phyloP scores from a whole-genome alignment of 352 stramenopile genomes.

The Blastocystis sp. region DNA sequence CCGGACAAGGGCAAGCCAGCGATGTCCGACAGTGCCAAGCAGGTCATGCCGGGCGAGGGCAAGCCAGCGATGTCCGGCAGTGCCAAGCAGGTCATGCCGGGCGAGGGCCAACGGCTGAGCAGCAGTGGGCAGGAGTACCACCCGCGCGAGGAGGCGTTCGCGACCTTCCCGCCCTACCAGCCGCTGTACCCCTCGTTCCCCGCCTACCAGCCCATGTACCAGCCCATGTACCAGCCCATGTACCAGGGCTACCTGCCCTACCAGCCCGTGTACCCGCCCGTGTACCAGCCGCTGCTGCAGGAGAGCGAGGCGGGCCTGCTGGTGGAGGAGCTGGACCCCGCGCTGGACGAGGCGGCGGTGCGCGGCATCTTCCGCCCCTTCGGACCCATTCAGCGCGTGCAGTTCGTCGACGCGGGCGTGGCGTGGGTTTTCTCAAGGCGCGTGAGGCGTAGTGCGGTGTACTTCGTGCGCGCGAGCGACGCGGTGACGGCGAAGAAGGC shows the following conservation, averaged over 20 bases:
- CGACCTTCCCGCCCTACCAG: not conserved
- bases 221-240: not conserved
- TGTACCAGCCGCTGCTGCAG: not conserved
- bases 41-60: too few relatives aligned
- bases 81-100: too few relatives aligned
- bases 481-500: conserved; percentile 3
- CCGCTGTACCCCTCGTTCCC: not conserved
- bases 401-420: not conserved
- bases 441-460: conserved; percentile 14
- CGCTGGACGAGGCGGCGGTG: not conserved
- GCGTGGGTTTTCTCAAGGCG: not conserved
- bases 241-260: conserved; percentile 1
- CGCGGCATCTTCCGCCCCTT: conserved; percentile 20
- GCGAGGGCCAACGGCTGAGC: too few relatives aligned
- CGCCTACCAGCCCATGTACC: not conserved
- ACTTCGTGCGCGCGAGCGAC: not conserved
- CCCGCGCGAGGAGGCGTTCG: not conserved
- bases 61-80: too few relatives aligned
- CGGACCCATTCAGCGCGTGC: not conserved
- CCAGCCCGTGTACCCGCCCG: not conserved
- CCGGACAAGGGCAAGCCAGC: too few relatives aligned
- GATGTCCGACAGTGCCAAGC: too few relatives aligned
- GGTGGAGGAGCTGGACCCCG: not conserved
- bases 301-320: not conserved
- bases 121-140: not conserved